Conservation (phyloP, 1,284 basidiomycete genomes). For the Abortiporus biennis region DNA sequence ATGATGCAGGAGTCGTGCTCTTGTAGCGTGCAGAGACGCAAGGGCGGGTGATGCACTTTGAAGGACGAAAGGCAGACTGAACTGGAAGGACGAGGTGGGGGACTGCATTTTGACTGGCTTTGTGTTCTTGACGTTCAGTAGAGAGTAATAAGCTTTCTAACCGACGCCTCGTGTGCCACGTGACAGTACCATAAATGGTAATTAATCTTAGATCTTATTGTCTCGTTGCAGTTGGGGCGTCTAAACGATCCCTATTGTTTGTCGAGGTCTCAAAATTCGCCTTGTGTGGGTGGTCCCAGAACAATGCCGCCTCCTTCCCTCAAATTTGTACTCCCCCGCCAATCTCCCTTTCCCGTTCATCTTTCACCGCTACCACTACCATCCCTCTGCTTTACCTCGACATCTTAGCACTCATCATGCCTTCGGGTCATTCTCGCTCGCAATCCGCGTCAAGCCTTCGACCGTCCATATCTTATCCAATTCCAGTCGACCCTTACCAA, state of each 20-base stretch:
- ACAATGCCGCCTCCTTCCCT: slow-evolving; percentile 1
- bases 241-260: slow-evolving; percentile 4
- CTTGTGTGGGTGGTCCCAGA: neutral
- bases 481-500: slow-evolving; percentile 1
- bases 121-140: no score
- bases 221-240: neutral
- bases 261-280: neutral
- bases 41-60: slow-evolving; percentile 45
- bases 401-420: neutral
- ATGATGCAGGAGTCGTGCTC: slow-evolving; percentile 25
- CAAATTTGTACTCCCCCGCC: no score
- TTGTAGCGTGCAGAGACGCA: slow-evolving; percentile 52
- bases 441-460: neutral
- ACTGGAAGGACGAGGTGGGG: slow-evolving; percentile 42
- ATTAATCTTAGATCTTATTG: neutral
- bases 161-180: neutral
- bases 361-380: slow-evolving; percentile 2
- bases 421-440: slow-evolving; percentile 1
- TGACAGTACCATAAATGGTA: neutral
- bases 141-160: neutral
- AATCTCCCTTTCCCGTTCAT: neutral
- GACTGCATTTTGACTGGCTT: no score
- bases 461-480: slow-evolving; percentile 4
- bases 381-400: neutral
- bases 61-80: slow-evolving; percentile 39